phyloP scores from a whole-genome alignment of 2,329 filamentous ascomycete genomes.

The Biscogniauxia sp. region DNA sequence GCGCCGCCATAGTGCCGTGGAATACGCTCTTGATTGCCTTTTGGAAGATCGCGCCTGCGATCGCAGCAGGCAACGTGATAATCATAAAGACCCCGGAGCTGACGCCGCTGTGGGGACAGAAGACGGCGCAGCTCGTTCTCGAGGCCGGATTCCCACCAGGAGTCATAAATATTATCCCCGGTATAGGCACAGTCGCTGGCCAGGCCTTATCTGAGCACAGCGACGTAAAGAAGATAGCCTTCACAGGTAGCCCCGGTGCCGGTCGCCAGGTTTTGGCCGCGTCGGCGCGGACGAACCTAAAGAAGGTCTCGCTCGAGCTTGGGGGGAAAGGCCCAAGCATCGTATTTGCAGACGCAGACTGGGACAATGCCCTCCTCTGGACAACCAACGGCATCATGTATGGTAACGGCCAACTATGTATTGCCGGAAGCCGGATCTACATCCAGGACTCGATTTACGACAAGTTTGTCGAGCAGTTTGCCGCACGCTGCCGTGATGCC shows the following conservation, averaged over 20 bases:
- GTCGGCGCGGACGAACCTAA: slow-evolving; percentile 57
- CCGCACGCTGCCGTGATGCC: no score
- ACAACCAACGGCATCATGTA: slow-evolving; percentile 41
- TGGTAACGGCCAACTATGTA: slow-evolving; percentile 30
- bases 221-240: slow-evolving; percentile 61
- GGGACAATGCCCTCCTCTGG: slow-evolving; percentile 56
- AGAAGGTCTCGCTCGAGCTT: slow-evolving; percentile 58
- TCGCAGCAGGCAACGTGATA: slow-evolving; percentile 34
- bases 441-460: slow-evolving; percentile 56
- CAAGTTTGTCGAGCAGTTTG: not conserved
- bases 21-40: no score
- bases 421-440: slow-evolving; percentile 42
- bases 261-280: slow-evolving; percentile 55
- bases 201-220: slow-evolving; percentile 58
- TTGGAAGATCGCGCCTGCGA: not conserved
- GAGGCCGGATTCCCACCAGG: slow-evolving; percentile 61
- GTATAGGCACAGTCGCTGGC: slow-evolving; percentile 62
- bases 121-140: slow-evolving; percentile 36
- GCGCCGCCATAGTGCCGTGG: no score
- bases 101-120: slow-evolving; percentile 51
- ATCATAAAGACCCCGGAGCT: slow-evolving; percentile 57
- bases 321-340: slow-evolving; percentile 59
- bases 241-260: slow-evolving; percentile 58
- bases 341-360: slow-evolving; percentile 55
- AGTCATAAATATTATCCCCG: slow-evolving; percentile 58